Evolutionary conservation across 805 yeast genomes (phyloP).

Genomic region (Kuraishia piskuri): DNA sequence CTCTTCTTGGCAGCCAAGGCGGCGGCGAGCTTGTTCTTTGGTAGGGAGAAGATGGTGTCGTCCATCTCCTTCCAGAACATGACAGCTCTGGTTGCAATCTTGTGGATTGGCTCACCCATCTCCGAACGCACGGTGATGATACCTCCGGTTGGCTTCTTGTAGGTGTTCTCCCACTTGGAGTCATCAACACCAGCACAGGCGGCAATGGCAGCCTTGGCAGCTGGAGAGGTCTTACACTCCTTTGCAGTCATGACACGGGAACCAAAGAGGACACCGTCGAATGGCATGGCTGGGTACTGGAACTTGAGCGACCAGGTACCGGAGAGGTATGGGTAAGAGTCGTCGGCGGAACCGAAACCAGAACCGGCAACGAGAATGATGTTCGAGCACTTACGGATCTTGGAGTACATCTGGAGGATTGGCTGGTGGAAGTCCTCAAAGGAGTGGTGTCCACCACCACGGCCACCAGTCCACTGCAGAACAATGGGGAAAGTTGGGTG

Average conservation of each 20-base stretch:
- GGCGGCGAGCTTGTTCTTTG: slow-evolving; percentile 79
- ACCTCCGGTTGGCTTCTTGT: slow-evolving; percentile 95
- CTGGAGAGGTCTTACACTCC: slow-evolving; percentile 91
- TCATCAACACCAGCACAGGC: slow-evolving; percentile 88
- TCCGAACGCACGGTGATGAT: slow-evolving; percentile 92
- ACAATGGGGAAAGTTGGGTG: slow-evolving; percentile 96
- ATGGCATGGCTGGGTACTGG: slow-evolving; percentile 97
- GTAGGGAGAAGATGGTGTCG: slow-evolving; percentile 83
- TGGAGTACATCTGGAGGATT: slow-evolving; percentile 88
- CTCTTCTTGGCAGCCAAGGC: slow-evolving; percentile 78
- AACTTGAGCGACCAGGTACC: slow-evolving; percentile 91
- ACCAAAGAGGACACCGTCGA: slow-evolving; percentile 94
- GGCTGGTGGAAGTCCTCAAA: slow-evolving; percentile 99
- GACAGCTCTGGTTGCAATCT: slow-evolving; percentile 97
- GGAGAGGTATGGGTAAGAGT: slow-evolving; percentile 94
- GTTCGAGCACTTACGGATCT: slow-evolving; percentile 86
- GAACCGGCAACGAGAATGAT: slow-evolving; percentile 93
- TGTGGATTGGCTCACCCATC: slow-evolving; percentile 99
- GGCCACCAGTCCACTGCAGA: slow-evolving; percentile 99
- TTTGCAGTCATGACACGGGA: slow-evolving; percentile 96
- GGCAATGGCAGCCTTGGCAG: slow-evolving; percentile 88
- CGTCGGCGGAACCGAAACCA: slow-evolving; percentile 95
- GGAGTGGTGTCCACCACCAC: slow-evolving; percentile 99
- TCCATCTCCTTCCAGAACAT: slow-evolving; percentile 96
- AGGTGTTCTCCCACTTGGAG: slow-evolving; percentile 85